Percentiles rank a stretch among this genome's conserved stretches.
These are phyloP conservation scores for Ascochyta rabiei DNA, from an alignment of 2,329 filamentous ascomycete genomes.

Conservation along the genomic window DNA sequence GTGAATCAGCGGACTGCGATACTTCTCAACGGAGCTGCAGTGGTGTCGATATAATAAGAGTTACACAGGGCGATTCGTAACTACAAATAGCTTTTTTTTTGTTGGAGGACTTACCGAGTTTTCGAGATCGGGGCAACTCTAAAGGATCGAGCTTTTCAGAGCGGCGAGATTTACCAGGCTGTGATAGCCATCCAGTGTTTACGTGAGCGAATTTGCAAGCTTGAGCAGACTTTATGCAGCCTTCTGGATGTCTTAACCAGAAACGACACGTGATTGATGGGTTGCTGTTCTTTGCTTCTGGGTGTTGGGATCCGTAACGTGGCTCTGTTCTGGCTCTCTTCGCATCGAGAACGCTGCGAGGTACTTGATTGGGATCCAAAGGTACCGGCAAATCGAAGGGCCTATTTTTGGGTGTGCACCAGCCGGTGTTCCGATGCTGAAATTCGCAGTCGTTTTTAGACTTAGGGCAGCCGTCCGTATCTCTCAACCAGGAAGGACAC, in stretches of 20 bases:
- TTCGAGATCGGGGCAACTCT: neutral
- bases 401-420: neutral
- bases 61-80: too few species aligned
- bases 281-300: neutral
- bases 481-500: conserved; percentile 26
- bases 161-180: neutral
- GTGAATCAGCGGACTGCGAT: neutral
- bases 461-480: conserved; percentile 6
- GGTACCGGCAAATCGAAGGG: neutral
- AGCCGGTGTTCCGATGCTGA: conserved; percentile 12
- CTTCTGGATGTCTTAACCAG: neutral
- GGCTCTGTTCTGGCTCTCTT: too few species aligned
- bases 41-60: too few species aligned
- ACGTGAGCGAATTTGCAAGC: neutral
- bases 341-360: neutral
- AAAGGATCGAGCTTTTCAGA: neutral
- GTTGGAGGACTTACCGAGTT: neutral
- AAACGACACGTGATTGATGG: conserved; percentile 1
- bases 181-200: conserved; percentile 4
- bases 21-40: too few species aligned
- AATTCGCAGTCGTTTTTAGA: conserved; percentile 14
- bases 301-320: too few species aligned
- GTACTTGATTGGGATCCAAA: neutral
- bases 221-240: neutral
- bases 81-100: too few species aligned